These are phyloP conservation scores for Phialophora expanda DNA, from an alignment of 2,329 filamentous ascomycete species.

Conservation along the genomic window DNA sequence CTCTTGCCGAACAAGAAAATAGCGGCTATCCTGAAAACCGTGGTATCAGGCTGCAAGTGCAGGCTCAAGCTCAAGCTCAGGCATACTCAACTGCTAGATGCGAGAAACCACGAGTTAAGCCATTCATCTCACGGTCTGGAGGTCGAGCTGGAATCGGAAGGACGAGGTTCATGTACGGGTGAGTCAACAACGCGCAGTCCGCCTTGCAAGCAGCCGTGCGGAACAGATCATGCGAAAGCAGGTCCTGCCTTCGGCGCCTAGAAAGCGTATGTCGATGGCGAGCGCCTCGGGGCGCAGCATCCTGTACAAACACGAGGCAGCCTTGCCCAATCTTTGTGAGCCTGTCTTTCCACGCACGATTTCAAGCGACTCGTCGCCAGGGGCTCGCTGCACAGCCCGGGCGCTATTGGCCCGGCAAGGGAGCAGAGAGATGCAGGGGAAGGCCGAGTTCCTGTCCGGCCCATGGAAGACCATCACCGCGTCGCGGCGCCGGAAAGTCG, in stretches of 20 bases:
- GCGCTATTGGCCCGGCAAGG: background rate
- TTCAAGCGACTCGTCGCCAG: background rate
- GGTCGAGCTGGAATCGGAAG: background rate
- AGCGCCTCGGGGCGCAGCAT: constrained; percentile 10
- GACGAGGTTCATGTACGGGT: background rate
- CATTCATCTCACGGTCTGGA: background rate
- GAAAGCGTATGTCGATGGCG: background rate
- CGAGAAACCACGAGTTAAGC: background rate
- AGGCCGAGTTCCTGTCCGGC: background rate
- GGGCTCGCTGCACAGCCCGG: background rate
- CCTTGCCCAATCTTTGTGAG: background rate
- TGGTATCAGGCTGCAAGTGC: background rate
- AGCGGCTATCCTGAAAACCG: background rate
- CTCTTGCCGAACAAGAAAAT: background rate
- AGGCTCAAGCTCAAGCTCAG: background rate
- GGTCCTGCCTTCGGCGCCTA: background rate
- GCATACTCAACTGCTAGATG: background rate
- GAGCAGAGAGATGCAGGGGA: background rate
- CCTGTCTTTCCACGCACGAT: background rate
- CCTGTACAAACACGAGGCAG: background rate
- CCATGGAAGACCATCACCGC: background rate
- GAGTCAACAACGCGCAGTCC: constrained; percentile 1
- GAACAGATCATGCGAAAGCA: background rate
- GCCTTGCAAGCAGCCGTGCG: constrained; percentile 12
- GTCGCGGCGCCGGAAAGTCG: constrained; percentile 4